Conservation (phyloP, 768 basidiomycete genomes). For the Phaffia australis region DNA sequence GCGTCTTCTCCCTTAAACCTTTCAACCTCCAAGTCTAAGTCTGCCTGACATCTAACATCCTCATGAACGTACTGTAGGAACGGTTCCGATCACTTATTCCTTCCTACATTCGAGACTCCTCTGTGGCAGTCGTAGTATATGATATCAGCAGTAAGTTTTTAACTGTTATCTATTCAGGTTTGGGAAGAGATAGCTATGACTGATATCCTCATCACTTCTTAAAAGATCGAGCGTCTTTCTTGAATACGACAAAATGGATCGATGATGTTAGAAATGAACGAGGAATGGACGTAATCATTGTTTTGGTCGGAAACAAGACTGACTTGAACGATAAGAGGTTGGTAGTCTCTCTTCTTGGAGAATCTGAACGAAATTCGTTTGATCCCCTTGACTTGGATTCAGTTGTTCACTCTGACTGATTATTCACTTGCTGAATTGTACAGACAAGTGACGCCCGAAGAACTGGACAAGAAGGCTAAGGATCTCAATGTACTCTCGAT, state of each 20-base stretch:
- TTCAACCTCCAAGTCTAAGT: not conserved
- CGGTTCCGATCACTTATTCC: conserved; percentile 95
- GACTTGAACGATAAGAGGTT: conserved; percentile 97
- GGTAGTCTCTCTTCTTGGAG: conserved; percentile 33
- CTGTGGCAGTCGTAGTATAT: conserved; percentile 96
- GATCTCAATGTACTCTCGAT: conserved; percentile 94
- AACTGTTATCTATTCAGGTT: not conserved
- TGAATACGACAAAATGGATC: conserved; percentile 98
- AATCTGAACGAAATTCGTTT: not conserved
- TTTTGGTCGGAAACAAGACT: conserved; percentile 96
- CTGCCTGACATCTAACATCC: not conserved
- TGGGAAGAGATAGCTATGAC: not conserved
- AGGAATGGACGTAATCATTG: conserved; percentile 95
- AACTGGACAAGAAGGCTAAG: conserved; percentile 81
- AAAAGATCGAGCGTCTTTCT: conserved; percentile 88
- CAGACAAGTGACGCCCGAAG: conserved; percentile 98
- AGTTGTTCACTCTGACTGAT: not conserved
- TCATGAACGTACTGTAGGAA: conserved; percentile 48
- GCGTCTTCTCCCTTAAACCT: conserved; percentile 28
- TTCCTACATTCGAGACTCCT: conserved; percentile 96
- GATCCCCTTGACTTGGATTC: not conserved
- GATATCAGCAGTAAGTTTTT: conserved; percentile 86
- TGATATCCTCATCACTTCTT: not conserved
- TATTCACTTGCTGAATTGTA: not conserved
- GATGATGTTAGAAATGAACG: conserved; percentile 96